Conservation (phyloP, 257 asterid genomes). For the Buddleja alternifolia region DNA sequence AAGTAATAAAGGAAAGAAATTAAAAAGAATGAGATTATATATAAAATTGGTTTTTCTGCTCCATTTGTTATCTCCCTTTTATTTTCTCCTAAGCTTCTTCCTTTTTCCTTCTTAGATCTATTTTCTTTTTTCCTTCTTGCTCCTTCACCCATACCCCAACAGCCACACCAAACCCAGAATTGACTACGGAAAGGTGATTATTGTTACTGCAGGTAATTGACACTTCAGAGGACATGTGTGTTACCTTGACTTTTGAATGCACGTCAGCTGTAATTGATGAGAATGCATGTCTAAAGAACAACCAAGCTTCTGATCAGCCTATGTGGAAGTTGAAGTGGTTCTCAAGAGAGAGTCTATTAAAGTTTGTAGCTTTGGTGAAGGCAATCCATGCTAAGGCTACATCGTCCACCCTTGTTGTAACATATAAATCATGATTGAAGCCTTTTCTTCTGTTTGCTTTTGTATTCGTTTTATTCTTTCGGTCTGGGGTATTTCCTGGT, state of each 20-base stretch:
- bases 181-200: background rate
- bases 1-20: no score
- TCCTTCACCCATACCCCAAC: no score
- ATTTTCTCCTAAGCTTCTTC: no score
- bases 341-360: constrained; percentile 36
- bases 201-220: constrained; percentile 49
- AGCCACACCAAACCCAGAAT: background rate
- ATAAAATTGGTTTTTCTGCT: no score
- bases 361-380: constrained; percentile 45
- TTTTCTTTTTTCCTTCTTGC: no score
- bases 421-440: constrained; percentile 22
- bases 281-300: constrained; percentile 22
- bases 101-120: no score
- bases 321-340: constrained; percentile 58
- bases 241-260: constrained; percentile 36
- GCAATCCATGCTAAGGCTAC: constrained; percentile 39
- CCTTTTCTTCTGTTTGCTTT: constrained; percentile 18
- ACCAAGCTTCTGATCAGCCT: constrained; percentile 23
- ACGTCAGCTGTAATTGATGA: constrained; percentile 2
- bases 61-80: no score
- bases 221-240: constrained; percentile 27
- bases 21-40: no score
- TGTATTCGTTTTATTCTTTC: constrained; percentile 44
- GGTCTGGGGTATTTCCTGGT: constrained; percentile 33
- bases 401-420: constrained; percentile 25